Evolutionary conservation across 1,139 yeast genomes (phyloP).

Genomic region (Nakaseomyces sp.): DNA sequence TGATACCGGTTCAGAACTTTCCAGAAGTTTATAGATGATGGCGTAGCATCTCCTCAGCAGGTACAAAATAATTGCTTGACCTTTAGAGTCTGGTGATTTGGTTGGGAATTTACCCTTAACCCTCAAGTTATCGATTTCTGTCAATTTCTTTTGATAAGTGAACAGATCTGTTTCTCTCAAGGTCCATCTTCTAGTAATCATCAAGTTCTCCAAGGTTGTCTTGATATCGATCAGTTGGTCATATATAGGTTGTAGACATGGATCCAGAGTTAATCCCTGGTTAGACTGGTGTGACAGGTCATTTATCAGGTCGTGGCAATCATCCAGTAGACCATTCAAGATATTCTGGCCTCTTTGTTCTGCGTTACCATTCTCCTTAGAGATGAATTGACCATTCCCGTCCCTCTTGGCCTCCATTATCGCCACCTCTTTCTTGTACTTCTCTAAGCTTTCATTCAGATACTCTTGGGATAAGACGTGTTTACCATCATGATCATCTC

Average conservation of each 20-base stretch:
- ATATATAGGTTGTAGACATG: conserved; percentile 42
- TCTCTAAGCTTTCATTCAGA: conserved; percentile 29
- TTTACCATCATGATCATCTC: conserved; percentile 28
- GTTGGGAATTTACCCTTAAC: conserved; percentile 47
- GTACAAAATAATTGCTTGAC: conserved; percentile 66
- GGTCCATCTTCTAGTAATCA: conserved; percentile 94
- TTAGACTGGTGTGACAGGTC: conserved; percentile 59
- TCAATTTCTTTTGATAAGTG: conserved; percentile 64
- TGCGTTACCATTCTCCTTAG: conserved; percentile 32
- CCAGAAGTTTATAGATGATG: conserved; percentile 75
- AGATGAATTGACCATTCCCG: conserved; percentile 39
- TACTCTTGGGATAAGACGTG: conserved; percentile 17
- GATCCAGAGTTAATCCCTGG: conserved; percentile 39
- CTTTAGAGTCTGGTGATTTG: conserved; percentile 32
- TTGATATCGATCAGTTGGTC: conserved; percentile 54
- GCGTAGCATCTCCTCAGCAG: conserved; percentile 84
- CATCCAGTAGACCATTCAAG: conserved; percentile 67
- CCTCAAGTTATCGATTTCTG: conserved; percentile 63
- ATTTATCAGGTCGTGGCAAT: conserved; percentile 63
- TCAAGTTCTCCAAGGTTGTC: conserved; percentile 64
- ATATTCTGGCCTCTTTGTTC: conserved; percentile 49
- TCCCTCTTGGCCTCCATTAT: conserved; percentile 38
- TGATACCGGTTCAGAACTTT: conserved; percentile 88
- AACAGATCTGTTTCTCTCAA: conserved; percentile 89
- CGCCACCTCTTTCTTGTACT: conserved; percentile 34